Base-by-base conservation (phyloP, 257 asterid species). In the Scutellaria baicalensis region DNA sequence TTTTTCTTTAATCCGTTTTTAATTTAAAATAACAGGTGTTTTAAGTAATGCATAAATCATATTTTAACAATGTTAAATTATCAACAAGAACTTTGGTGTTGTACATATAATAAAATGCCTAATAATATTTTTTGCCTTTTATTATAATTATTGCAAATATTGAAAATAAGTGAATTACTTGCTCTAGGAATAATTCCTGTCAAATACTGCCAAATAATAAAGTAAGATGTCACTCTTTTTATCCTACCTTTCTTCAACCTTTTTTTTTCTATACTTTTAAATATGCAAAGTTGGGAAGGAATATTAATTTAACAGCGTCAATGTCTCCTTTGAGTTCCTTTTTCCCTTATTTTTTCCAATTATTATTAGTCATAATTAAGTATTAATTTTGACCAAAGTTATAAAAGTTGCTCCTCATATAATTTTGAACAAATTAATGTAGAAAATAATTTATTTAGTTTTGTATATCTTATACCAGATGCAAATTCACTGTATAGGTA, bases 251-350 rank as follows among this genome's bases (percentile, higher is more conserved):
- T 61, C 62, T 73, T 36, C 47, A 33, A 62, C 52, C 66, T 77
- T 70, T 66, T 77, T 70, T 66, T 33, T 20, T 12, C 20, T 49
- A 57, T 7, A 65, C 79, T 76, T 78, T 78, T 73, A 68, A 78
- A 78, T 78, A 78, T 78, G 82, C 82, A 78, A 78, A 73, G 79
- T 52, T 73, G 70, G 70, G 51, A 61, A 59, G 6, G 78, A 78
- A 78, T 78, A 78, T 63, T 18, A n/a, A 61, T 68, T 72, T 72
- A 68, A 39, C 66, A 20, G 56, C 52, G 69, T 66, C 77, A 59
- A 11, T 18, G 31, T 76, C 77, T 3, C 50, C 68, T 72, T 65
- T 31, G 0, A 12, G 12, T 13, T 2, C 5, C 12, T 45, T 45
- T 9, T 13, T 45, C 3, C 5, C 14, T 45, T 13, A 10, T 13